Base-by-base conservation (phyloP, 2,329 filamentous ascomycete species). In the Hypoxylon sp. region DNA sequence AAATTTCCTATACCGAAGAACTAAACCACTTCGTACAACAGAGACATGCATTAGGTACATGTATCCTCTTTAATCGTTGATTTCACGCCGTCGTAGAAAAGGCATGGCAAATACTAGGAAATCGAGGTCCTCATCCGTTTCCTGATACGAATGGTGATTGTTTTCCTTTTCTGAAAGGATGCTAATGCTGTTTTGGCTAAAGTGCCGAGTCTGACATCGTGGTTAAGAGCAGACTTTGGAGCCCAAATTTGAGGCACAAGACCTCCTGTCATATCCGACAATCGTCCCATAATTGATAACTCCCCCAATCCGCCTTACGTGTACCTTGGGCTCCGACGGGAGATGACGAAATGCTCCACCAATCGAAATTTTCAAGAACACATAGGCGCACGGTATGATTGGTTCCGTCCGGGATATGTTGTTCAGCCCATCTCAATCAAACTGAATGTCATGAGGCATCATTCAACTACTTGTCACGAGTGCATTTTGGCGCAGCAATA, bases 291-390 rank as follows among this genome's bases (percentile, higher is more conserved):
- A 21, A 48, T 19, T 50, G 32, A 30, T 21, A 45, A n/a, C 36
- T 36, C 41, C 9, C 30, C 25, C 41, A 2, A 34, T 43, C 5
- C 25, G 17, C 38, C 41, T 57, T 28, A 19, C 32, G 43, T 41
- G 57, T 65, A 46, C 56, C 41, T 30, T 45, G 38, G n/a, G 30
- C 36, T 52, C 17, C 23, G 21, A 25, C 56, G 56, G 21, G 53
- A 45, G 30, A 64, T 67, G 67, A 70, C 67, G 67, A 60, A 65
- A 60, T 65, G 64, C 66, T 66, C 67, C 51, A 48, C 64, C 36
- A n/a, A 51, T 41, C 34, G 56, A 63, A 57, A 60, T 70, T 65
- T 62, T 49, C 36, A 63, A 55, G 17, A 30, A 17, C 30, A 21
- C 21, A 59, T 11, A 61, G 49, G 48, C 64, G 53, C 25, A 28